phyloP scores from a whole-genome alignment of 2,329 filamentous ascomycete species.

The Alternaria gansuensis region DNA sequence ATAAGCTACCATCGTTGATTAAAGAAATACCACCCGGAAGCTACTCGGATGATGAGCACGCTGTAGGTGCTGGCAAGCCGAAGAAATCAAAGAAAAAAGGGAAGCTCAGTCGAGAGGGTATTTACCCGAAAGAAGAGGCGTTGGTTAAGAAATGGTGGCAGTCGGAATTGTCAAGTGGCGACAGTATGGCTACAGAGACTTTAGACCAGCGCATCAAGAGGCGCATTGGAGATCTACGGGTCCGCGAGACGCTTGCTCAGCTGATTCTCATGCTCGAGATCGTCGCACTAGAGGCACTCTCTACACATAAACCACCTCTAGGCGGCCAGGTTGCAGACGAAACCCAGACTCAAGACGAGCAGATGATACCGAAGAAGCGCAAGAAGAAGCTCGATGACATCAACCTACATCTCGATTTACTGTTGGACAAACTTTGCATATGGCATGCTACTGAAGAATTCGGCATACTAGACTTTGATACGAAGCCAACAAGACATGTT shows the following conservation, averaged over 20 bases:
- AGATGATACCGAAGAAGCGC: slow-evolving; percentile 48
- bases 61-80: slow-evolving; percentile 41
- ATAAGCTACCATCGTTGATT: slow-evolving; percentile 71
- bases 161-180: slow-evolving; percentile 52
- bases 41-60: slow-evolving; percentile 55
- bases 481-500: slow-evolving; percentile 36
- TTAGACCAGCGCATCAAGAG: slow-evolving; percentile 65
- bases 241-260: slow-evolving; percentile 81
- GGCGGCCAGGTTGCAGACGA: slow-evolving; percentile 32
- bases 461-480: slow-evolving; percentile 51
- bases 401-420: slow-evolving; percentile 72
- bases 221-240: slow-evolving; percentile 71
- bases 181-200: slow-evolving; percentile 44
- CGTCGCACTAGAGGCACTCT: slow-evolving; percentile 69
- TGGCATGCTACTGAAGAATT: slow-evolving; percentile 80
- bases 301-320: slow-evolving; percentile 44
- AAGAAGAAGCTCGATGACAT: slow-evolving; percentile 73
- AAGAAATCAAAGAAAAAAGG: slow-evolving; percentile 58
- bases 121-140: slow-evolving; percentile 73
- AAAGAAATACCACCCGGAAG: slow-evolving; percentile 62
- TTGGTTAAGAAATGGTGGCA: slow-evolving; percentile 76
- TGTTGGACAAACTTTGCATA: slow-evolving; percentile 81
- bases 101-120: slow-evolving; percentile 70
- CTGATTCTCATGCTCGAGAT: slow-evolving; percentile 82
- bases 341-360: slow-evolving; percentile 27